These are phyloP conservation scores for Aegilops sharonensis DNA, from an alignment of 176 grass and related monocot species.

Conservation along the genomic window DNA sequence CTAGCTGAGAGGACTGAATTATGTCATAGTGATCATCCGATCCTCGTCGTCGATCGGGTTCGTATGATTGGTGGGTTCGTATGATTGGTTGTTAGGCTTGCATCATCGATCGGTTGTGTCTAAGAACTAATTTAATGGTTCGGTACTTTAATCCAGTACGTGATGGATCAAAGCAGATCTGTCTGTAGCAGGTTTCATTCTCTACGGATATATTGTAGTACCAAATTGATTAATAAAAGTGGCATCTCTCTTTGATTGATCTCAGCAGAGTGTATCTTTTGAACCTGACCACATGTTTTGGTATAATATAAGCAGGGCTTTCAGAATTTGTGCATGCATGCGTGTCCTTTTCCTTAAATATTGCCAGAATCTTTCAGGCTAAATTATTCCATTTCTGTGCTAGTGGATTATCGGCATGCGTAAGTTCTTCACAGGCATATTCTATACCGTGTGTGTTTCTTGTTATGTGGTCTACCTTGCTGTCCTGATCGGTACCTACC, in stretches of 20 bases:
- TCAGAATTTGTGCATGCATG: slow-evolving; percentile 33
- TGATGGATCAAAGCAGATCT: slow-evolving; percentile 40
- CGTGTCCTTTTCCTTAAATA: slow-evolving; percentile 30
- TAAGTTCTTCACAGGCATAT: slow-evolving; percentile 33
- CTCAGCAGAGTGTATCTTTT: slow-evolving; percentile 24
- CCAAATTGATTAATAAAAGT: slow-evolving; percentile 38
- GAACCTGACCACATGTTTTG: slow-evolving; percentile 31
- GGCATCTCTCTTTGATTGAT: slow-evolving; percentile 32
- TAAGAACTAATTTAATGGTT: slow-evolving; percentile 36
- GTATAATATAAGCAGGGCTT: slow-evolving; percentile 24
- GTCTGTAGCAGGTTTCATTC: slow-evolving; percentile 47
- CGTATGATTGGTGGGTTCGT: slow-evolving; percentile 42
- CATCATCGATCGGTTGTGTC: slow-evolving; percentile 42
- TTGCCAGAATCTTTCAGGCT: slow-evolving; percentile 24
- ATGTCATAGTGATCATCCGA: slow-evolving; percentile 14
- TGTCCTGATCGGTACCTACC: not conserved
- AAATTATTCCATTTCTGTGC: slow-evolving; percentile 24
- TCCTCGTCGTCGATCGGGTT: not conserved
- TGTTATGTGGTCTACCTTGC: slow-evolving; percentile 4
- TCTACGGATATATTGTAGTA: slow-evolving; percentile 33
- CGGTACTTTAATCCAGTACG: not conserved
- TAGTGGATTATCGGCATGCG: slow-evolving; percentile 31
- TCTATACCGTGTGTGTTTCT: slow-evolving; percentile 4
- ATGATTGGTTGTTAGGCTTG: slow-evolving; percentile 62
- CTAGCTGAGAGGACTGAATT: slow-evolving; percentile 20